Base-by-base conservation (phyloP, 2,329 filamentous ascomycete species). In the Curvularia sp. region DNA sequence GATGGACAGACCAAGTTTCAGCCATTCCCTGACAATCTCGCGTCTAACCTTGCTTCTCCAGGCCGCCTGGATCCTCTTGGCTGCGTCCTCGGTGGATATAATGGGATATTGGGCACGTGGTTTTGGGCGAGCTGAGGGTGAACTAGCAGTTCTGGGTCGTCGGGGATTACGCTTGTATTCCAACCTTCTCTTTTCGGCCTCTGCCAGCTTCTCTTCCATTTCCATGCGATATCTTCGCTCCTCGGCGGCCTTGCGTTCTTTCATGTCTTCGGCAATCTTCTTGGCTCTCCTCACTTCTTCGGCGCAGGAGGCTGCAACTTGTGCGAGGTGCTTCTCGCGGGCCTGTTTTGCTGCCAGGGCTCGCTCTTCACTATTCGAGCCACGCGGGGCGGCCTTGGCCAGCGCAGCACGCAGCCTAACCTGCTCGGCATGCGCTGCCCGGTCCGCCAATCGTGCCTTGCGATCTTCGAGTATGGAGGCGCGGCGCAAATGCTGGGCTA, bases 221-320 rank as follows among this genome's bases (percentile, higher is more conserved):
- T 93, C 89, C 49, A 85, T 78, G 62, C 87, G 86, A 73, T 91
- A 83, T 69, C 87, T 87, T 66, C 83, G 83, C 55, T 90, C 84
- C 63, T 93, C 89, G 55, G 88, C 87, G 71, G 92, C 89, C 63
- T 91, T 87, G 74, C 89, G 89, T 78, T 91, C 89, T 77, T 92
- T 93, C 81, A 91, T 92, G 57, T 85, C 88, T 74, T 92, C 90
- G 13, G 91, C 91, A n/a, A 93, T 84, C 49, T 90, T 89, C 80
- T 94, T 94, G 51, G 91, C 91, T 63, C 90, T 85, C 72, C 90
- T 88, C 15, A 95, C 91, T 74, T 95, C 91, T 75, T 93, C 91
- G 19, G 91, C 91, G 72, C 91, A 94, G 59, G 87, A 84, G 48
- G 91, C 89, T 3, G 91, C 90, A 42, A 94, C 93, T 74, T 93